These are phyloP conservation scores for Arachis stenosperma DNA, from an alignment of 306 rosid species.

Conservation along the genomic window DNA sequence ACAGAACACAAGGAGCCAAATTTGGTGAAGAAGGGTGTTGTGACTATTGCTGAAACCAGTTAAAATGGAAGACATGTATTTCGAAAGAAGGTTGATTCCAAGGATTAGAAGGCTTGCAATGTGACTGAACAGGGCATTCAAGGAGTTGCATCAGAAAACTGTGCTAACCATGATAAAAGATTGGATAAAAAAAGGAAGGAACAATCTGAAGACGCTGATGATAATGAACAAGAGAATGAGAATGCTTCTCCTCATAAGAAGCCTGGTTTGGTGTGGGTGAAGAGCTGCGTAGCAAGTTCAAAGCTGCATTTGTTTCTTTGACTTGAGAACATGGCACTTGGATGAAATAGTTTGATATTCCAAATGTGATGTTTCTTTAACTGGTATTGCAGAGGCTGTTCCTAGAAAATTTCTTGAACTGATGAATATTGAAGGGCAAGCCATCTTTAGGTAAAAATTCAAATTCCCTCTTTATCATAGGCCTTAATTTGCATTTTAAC, in stretches of 20 bases:
- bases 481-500: neutral
- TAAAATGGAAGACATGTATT: slow-evolving; percentile 77
- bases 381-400: slow-evolving; percentile 68
- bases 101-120: slow-evolving; percentile 28
- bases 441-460: slow-evolving; percentile 78
- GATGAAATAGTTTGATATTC: neutral
- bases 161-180: slow-evolving; percentile 41
- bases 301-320: no score
- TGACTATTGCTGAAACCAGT: slow-evolving; percentile 86
- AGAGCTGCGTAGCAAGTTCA: no score
- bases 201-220: slow-evolving; percentile 54
- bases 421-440: slow-evolving; percentile 93
- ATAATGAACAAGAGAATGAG: slow-evolving; percentile 54
- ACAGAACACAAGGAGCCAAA: slow-evolving; percentile 70
- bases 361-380: slow-evolving; percentile 26
- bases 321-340: no score
- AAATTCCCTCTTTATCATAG: slow-evolving; percentile 15
- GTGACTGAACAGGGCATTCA: slow-evolving; percentile 42
- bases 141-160: slow-evolving; percentile 42
- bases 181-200: slow-evolving; percentile 58
- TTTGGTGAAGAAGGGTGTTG: slow-evolving; percentile 86
- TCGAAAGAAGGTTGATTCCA: slow-evolving; percentile 49
- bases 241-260: slow-evolving; percentile 65
- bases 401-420: slow-evolving; percentile 85
- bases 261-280: slow-evolving; percentile 64